A percentile compares a stretch with the other conserved stretches of the same genome.
Evolutionary conservation across 2,329 filamentous ascomycete genomes (phyloP).

Genomic region (Hyphodiscus sp.): DNA sequence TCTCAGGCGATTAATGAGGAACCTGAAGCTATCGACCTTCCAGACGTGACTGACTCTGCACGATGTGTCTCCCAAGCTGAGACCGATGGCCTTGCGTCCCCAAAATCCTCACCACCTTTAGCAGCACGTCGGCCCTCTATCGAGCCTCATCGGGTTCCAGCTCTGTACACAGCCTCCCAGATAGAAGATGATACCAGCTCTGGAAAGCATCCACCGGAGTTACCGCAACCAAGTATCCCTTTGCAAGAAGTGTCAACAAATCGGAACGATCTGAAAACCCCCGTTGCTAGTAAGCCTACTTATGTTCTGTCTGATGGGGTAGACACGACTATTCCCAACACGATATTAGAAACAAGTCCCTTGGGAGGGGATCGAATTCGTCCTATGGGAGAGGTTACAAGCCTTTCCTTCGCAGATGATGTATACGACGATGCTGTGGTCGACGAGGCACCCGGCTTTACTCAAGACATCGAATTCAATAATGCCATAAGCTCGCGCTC

Average conservation of each 20-base stretch:
- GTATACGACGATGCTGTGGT: slow-evolving; percentile 13
- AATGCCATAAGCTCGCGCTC: slow-evolving; percentile 9
- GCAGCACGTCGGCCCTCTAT: not conserved
- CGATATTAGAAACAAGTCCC: slow-evolving; percentile 29
- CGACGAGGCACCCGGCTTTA: slow-evolving; percentile 23
- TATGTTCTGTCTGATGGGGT: slow-evolving; percentile 3
- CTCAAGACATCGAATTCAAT: slow-evolving; percentile 24
- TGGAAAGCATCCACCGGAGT: not conserved
- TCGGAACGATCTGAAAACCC: slow-evolving; percentile 5
- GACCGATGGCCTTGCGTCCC: not conserved
- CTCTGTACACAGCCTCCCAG: not conserved
- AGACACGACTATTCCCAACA: slow-evolving; percentile 19
- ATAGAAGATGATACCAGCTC: not conserved
- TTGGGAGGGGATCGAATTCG: slow-evolving; percentile 11
- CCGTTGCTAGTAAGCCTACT: slow-evolving; percentile 2
- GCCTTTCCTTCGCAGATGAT: slow-evolving; percentile 17
- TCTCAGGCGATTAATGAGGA: slow-evolving; percentile 16
- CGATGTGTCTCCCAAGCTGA: not conserved
- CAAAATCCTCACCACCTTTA: not conserved
- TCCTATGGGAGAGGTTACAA: slow-evolving; percentile 24
- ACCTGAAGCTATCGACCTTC: not conserved
- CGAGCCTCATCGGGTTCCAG: slow-evolving; percentile 1
- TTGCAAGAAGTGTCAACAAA: slow-evolving; percentile 15
- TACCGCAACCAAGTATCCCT: slow-evolving; percentile 6
- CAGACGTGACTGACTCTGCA: not conserved